Evolutionary conservation across 164 flowering plant species (phyloP).

Genomic region (Stephania japonica): DNA sequence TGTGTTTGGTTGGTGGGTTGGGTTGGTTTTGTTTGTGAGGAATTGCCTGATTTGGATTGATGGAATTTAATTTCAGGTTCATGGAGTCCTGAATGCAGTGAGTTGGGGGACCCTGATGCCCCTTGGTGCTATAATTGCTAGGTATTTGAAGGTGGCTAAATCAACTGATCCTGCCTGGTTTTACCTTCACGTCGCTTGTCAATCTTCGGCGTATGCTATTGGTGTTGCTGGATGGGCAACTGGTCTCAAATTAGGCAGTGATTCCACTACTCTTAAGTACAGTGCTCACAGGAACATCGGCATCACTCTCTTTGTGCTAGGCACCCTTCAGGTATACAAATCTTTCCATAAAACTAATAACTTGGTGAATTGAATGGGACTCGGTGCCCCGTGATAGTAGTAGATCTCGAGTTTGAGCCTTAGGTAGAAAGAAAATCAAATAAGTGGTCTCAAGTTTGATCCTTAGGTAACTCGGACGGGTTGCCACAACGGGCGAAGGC

Average conservation of each 20-base stretch:
- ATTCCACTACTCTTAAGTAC: conserved; percentile 18
- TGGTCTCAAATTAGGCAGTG: conserved; percentile 31
- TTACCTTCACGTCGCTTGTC: conserved; percentile 31
- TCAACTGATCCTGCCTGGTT: conserved; percentile 52
- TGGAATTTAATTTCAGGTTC: conserved; percentile 43
- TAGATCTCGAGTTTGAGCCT: no score
- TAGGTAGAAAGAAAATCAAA: no score
- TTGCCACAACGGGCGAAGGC: no score
- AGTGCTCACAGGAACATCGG: conserved; percentile 30
- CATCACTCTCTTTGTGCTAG: conserved; percentile 24
- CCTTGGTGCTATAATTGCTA: conserved; percentile 62
- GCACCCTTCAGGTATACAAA: conserved; percentile 27
- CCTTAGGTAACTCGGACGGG: no score
- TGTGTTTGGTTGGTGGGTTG: no score
- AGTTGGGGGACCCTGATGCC: conserved; percentile 90
- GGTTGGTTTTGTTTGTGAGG: no score
- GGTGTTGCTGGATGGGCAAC: conserved; percentile 38
- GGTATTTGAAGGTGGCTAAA: conserved; percentile 70
- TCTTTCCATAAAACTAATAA: no score
- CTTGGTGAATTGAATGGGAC: no score
- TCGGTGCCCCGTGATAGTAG: no score
- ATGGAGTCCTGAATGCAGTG: conserved; percentile 66
- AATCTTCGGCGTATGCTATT: conserved; percentile 24
- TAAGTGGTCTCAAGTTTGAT: no score
- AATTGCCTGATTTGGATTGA: background rate